A percentile compares a stretch with the other conserved stretches of the same genome.
These are phyloP conservation scores for Emericellopsis atlantica DNA, from an alignment of 2,329 filamentous ascomycete genomes.

Conservation along the genomic window DNA sequence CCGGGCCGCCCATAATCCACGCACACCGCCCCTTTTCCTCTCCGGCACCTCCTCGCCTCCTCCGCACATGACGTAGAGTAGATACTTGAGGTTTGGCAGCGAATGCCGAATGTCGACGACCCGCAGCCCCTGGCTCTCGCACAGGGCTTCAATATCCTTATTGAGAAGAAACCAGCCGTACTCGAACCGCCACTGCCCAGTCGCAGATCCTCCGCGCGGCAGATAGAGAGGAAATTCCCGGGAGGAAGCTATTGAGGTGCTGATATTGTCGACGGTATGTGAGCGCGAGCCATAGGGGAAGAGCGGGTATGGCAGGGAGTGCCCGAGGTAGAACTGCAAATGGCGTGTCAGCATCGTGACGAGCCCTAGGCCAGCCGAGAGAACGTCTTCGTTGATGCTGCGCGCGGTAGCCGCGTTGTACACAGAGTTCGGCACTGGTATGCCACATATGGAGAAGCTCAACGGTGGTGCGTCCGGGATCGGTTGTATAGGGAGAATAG, in stretches of 20 bases:
- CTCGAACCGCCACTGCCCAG: constrained; percentile 80
- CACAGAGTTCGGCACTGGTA: constrained; percentile 68
- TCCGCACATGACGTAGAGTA: constrained; percentile 80
- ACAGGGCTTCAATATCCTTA: constrained; percentile 73
- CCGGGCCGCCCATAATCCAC: constrained; percentile 41
- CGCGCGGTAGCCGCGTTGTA: constrained; percentile 42
- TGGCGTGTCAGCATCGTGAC: constrained; percentile 63
- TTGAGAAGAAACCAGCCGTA: constrained; percentile 96
- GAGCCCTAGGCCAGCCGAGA: constrained; percentile 73
- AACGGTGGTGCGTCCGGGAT: constrained; percentile 44
- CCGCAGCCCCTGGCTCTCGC: constrained; percentile 54
- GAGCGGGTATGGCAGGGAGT: constrained; percentile 72
- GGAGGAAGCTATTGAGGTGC: constrained; percentile 20
- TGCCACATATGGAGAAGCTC: constrained; percentile 69
- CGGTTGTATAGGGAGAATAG: constrained; percentile 72
- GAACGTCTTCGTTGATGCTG: constrained; percentile 49
- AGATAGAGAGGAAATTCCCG: constrained; percentile 72
- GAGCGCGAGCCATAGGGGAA: constrained; percentile 61
- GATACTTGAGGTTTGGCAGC: constrained; percentile 83
- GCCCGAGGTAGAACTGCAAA: constrained; percentile 70
- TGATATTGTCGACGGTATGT: constrained; percentile 65
- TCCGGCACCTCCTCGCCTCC: constrained; percentile 53
- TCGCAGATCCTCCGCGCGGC: constrained; percentile 43
- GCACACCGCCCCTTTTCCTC: constrained; percentile 47
- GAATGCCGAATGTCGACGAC: constrained; percentile 88